phyloP scores from a whole-genome alignment of 2,329 filamentous ascomycete species.

The Madurella fahalii region DNA sequence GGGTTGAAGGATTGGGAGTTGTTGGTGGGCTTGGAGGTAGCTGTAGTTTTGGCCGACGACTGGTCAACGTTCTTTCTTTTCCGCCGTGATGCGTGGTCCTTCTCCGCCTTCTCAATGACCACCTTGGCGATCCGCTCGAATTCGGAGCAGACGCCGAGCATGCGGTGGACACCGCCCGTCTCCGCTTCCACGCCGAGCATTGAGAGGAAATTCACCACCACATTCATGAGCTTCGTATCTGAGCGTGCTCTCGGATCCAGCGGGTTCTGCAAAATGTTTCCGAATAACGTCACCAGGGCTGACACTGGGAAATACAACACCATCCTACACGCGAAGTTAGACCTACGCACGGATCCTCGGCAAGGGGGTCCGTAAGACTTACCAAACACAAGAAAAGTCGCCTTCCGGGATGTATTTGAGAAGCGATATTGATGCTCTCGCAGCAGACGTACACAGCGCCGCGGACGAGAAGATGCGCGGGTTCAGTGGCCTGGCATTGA shows the following conservation, averaged over 20 bases:
- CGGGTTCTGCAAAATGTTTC: conserved; percentile 94
- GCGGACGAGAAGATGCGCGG: conserved; percentile 93
- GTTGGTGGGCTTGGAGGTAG: conserved; percentile 23
- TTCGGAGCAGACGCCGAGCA: conserved; percentile 91
- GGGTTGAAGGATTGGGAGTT: not conserved
- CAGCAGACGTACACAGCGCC: conserved; percentile 86
- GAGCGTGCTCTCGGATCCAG: conserved; percentile 82
- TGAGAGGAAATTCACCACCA: conserved; percentile 87
- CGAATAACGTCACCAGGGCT: conserved; percentile 88
- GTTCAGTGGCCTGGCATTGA: conserved; percentile 87
- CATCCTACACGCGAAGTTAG: conserved; percentile 53
- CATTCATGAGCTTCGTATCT: conserved; percentile 85
- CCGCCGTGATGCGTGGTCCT: conserved; percentile 71
- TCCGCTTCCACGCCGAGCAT: conserved; percentile 86
- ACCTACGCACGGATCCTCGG: not conserved
- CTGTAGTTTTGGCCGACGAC: conserved; percentile 19
- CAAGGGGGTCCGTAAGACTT: conserved; percentile 34
- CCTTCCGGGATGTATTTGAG: conserved; percentile 96
- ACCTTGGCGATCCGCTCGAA: conserved; percentile 91
- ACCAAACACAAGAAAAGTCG: conserved; percentile 94
- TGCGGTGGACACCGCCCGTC: conserved; percentile 85
- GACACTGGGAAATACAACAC: conserved; percentile 96
- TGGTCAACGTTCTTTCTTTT: conserved; percentile 74
- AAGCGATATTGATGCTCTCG: conserved; percentile 85
- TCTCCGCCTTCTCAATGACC: conserved; percentile 87